Base-by-base conservation (phyloP, 2,329 filamentous ascomycete genomes). In the Septoria linicola region DNA sequence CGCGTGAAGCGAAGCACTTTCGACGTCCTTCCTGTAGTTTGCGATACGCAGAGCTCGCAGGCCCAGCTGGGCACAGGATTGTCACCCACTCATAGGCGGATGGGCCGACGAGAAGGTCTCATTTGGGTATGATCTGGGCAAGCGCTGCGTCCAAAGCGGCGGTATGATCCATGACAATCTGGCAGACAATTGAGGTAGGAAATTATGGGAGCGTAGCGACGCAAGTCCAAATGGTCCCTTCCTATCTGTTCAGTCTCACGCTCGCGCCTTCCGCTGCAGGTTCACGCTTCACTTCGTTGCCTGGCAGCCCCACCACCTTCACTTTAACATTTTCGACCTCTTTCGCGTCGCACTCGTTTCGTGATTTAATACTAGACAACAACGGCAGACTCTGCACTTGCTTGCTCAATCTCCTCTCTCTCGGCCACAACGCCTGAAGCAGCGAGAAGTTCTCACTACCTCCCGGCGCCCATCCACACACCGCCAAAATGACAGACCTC, bases 401-500 rank as follows among this genome's bases (percentile, higher is more conserved):
- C 41, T 30, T 32, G 13, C 13, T 14, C 41, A n/a, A 14, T 44
- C 20, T 41, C 49, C 14, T 32, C 20, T 20, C 23, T 27, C 17
- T 37, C 40, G 40, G 41, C 40, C 49, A 35, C 44, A 14, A 41
- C 32, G 41, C 20, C 23, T 55, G 31, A 41, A 32, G 35, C 44
- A 40, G 25, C 37, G 23, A 32, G 35, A 30, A n/a, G n/a, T n/a
- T n/a, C n/a, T n/a, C n/a, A n/a, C n/a, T n/a, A n/a, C n/a, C n/a
- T n/a, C n/a, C n/a, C n/a, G n/a, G n/a, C n/a, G n/a, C n/a, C n/a
- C n/a, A n/a, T n/a, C n/a, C n/a, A n/a, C n/a, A n/a, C n/a, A n/a
- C n/a, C 49, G 34, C 17, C 39, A 50, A 6, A 40, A 62, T 63
- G 61, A 50, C 51, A n/a, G 58, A 63, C 45, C 55, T 64, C 21